Conservation (phyloP, 2,329 filamentous ascomycete species). For the Pseudocercospora musae region DNA sequence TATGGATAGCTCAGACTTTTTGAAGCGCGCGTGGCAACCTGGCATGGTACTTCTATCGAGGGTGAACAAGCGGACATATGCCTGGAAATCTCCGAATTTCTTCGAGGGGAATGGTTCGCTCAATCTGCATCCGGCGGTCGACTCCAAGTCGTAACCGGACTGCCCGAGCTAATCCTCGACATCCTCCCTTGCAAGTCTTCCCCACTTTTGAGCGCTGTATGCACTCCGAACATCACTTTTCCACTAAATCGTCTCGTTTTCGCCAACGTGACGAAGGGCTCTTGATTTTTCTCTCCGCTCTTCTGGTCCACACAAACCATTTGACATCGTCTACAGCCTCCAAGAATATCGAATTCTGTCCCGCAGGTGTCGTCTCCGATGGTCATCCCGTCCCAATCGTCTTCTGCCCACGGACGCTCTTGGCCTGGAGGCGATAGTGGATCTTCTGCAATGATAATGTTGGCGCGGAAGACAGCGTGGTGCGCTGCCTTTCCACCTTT, state of each 20-base stretch:
- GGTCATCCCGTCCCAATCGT: constrained; percentile 66
- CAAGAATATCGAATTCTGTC: constrained; percentile 66
- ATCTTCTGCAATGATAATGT: constrained; percentile 68
- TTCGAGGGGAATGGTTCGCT: too few relatives aligned
- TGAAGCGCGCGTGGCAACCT: too few relatives aligned
- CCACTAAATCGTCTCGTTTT: constrained; percentile 82
- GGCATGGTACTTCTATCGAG: too few relatives aligned
- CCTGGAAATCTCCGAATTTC: too few relatives aligned
- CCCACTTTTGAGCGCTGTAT: constrained; percentile 43
- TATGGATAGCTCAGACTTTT: too few relatives aligned
- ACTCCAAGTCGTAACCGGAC: neutral
- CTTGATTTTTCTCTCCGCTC: constrained; percentile 71
- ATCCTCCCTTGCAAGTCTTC: neutral
- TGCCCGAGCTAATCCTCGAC: neutral
- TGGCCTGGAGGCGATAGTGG: constrained; percentile 41
- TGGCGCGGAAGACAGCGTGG: constrained; percentile 79
- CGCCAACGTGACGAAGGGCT: constrained; percentile 83
- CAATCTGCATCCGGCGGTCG: neutral
- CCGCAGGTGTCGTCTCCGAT: constrained; percentile 51
- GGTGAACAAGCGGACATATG: too few relatives aligned
- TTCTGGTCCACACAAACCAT: constrained; percentile 94
- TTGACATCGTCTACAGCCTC: constrained; percentile 83
- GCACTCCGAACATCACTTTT: constrained; percentile 82
- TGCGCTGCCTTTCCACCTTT: constrained; percentile 63
- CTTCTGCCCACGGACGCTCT: constrained; percentile 70